Evolutionary conservation across 129 eudicot species (phyloP).

Genomic region (Flaveria ramosissima): DNA sequence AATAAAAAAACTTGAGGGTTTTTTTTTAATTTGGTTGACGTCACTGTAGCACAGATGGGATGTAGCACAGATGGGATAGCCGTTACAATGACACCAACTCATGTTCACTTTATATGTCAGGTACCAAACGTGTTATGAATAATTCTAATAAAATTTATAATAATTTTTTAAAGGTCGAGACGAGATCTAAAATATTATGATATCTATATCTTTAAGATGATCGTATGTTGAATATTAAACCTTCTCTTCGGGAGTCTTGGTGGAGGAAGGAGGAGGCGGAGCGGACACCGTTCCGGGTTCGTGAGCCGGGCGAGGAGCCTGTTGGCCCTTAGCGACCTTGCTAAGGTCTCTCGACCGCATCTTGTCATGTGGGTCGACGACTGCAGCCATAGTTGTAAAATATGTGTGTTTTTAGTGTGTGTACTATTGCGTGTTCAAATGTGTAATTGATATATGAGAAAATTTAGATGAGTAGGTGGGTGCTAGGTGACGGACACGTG

Average conservation of each 20-base stretch:
- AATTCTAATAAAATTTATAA: too few species aligned
- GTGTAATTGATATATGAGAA: background rate
- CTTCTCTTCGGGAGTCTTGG: constrained; percentile 28
- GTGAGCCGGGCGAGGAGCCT: constrained; percentile 41
- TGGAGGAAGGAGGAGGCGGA: constrained; percentile 49
- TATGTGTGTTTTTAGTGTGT: background rate
- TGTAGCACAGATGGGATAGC: too few species aligned
- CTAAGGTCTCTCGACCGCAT: constrained; percentile 41
- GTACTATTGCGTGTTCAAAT: background rate
- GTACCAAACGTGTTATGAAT: too few species aligned
- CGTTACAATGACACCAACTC: too few species aligned
- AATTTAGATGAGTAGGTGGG: background rate
- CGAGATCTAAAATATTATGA: too few species aligned
- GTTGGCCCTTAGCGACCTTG: constrained; percentile 47
- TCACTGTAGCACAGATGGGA: too few species aligned
- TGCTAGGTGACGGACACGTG: background rate
- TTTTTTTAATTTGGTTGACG: too few species aligned
- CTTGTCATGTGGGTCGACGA: background rate
- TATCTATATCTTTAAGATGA: too few species aligned
- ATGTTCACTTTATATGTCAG: too few species aligned
- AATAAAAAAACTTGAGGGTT: too few species aligned
- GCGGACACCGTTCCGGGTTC: constrained; percentile 31
- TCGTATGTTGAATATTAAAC: background rate
- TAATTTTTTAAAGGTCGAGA: too few species aligned
- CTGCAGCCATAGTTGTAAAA: background rate